These are phyloP conservation scores for Linanthus parryae DNA, from an alignment of 148 eudicot species.

Conservation along the genomic window DNA sequence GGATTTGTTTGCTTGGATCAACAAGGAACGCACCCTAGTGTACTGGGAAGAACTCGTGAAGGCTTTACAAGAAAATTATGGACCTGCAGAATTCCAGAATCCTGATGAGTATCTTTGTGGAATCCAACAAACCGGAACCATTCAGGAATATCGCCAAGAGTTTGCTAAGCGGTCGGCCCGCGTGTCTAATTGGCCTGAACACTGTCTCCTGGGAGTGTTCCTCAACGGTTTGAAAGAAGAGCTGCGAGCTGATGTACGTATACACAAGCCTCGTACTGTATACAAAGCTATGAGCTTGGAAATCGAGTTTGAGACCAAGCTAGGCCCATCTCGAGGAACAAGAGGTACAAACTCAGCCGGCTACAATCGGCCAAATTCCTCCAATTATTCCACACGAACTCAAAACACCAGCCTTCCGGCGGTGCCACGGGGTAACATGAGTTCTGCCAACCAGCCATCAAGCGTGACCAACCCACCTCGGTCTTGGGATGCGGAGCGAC, in stretches of 20 bases:
- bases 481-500: background rate
- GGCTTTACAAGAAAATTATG: background rate
- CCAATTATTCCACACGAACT: background rate
- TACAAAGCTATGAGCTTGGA: background rate
- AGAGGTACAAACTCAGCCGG: background rate
- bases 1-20: background rate
- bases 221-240: background rate
- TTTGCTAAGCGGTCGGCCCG: background rate
- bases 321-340: background rate
- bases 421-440: background rate
- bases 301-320: background rate
- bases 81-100: background rate
- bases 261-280: background rate
- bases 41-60: background rate
- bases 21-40: background rate
- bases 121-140: background rate
- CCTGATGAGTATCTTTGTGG: background rate
- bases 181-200: background rate
- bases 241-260: background rate
- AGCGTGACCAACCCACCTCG: background rate
- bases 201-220: background rate
- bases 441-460: background rate
- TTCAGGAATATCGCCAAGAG: slow-evolving; percentile 1
- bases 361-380: background rate
- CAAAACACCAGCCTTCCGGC: background rate